Base-by-base conservation (phyloP, 306 rosid genomes). In the Malus sieversii region DNA sequence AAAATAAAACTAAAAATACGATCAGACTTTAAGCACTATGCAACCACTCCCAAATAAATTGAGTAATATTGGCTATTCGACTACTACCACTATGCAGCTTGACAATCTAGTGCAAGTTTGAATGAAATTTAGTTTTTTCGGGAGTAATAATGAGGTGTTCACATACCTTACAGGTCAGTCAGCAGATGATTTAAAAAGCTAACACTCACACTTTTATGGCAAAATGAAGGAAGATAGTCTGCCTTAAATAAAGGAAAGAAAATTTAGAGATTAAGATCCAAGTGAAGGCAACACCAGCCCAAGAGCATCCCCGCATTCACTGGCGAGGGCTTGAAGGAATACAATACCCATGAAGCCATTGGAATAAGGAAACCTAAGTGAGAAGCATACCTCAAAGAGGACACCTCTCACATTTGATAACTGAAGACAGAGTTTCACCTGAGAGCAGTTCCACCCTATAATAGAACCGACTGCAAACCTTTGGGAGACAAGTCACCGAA, bases 371-470 rank as follows among this genome's bases (percentile, higher is more conserved):
- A 83, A 79, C 95, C 92, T 74, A 80, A 84, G 92, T 88, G 99
- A 95, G 96, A 85, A 86, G 92, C 96, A 85, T 87, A 88, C 92
- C 97, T 90, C 93, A 86, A 81, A 85, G 91, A 89, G 95, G 92
- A 87, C 90, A 85, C 89, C 89, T 86, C 94, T 85, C 92, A 90
- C 92, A 86, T 86, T 87, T 84, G 89, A 79, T 77, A 85, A 82
- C 85, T 60, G 87, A 81, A 81, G 82, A 87, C 66, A 87, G 79
- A 82, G 86, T 82, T 83, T 87, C 89, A 81, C 85, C 91, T 85
- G 86, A 73, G 68, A 87, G 82, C 74, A 86, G 80, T 86, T 91
- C 90, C 90, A 83, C 81, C 89, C 86, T 84, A 79, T 70, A 84
- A 86, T 66, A 76, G 77, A 83, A 90, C 82, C 74, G 87, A 83